phyloP scores from a whole-genome alignment of 441 rosid species.

The Pelargonium myrrhifolium region DNA sequence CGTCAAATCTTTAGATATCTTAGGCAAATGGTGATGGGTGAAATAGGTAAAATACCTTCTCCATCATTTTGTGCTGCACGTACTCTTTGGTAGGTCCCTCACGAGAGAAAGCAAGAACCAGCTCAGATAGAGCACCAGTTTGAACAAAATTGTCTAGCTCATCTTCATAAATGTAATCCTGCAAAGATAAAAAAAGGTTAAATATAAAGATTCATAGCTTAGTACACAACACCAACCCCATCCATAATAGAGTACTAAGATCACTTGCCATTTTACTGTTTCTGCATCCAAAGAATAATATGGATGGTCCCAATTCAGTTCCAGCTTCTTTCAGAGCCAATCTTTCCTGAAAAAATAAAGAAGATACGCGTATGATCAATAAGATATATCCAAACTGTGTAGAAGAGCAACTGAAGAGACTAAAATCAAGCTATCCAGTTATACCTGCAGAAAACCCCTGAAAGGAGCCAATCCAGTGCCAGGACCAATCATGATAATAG shows the following conservation, averaged over 20 bases:
- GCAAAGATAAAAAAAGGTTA: slow-evolving; percentile 11
- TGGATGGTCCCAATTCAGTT: slow-evolving; percentile 69
- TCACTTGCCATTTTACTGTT: slow-evolving; percentile 60
- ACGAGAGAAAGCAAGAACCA: slow-evolving; percentile 83
- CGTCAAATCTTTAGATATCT: background rate
- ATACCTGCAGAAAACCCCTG: slow-evolving; percentile 93
- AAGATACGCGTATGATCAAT: background rate
- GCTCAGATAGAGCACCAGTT: slow-evolving; percentile 75
- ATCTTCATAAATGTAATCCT: slow-evolving; percentile 92
- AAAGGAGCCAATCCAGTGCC: slow-evolving; percentile 98
- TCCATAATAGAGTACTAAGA: slow-evolving; percentile 6
- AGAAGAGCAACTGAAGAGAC: background rate
- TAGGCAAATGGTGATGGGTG: background rate
- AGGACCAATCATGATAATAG: slow-evolving; percentile 94
- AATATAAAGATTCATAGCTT: background rate
- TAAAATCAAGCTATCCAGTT: background rate
- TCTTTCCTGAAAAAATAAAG: slow-evolving; percentile 51
- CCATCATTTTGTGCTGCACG: slow-evolving; percentile 89
- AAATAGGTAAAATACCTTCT: slow-evolving; percentile 48
- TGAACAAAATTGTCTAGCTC: slow-evolving; percentile 63
- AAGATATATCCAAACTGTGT: background rate
- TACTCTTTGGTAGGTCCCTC: slow-evolving; percentile 93
- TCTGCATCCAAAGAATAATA: slow-evolving; percentile 93
- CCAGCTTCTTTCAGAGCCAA: slow-evolving; percentile 69
- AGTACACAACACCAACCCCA: background rate